These are phyloP conservation scores for Wakefieldia striispora DNA, from an alignment of 768 basidiomycete genomes.

Conservation along the genomic window DNA sequence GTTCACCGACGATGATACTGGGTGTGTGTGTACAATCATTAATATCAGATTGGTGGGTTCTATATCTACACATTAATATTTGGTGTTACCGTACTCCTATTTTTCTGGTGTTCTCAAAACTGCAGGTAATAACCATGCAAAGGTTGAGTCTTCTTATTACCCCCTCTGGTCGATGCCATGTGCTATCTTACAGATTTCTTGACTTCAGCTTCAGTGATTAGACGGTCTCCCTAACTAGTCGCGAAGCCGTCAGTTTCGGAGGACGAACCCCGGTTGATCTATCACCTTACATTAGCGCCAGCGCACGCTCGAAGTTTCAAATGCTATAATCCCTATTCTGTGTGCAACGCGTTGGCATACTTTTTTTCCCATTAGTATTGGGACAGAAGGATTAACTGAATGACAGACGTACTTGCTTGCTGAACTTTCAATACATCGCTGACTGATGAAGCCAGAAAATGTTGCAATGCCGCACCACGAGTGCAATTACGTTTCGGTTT, in stretches of 20 bases:
- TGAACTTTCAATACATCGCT: not conserved
- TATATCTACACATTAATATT: not conserved
- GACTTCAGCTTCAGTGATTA: not conserved
- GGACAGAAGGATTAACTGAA: too few relatives aligned
- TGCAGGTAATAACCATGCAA: constrained; percentile 1
- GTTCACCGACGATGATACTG: not conserved
- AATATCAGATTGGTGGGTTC: not conserved
- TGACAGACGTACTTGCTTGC: not conserved
- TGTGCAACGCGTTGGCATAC: not conserved
- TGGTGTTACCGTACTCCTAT: constrained; percentile 2
- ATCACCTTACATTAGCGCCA: not conserved
- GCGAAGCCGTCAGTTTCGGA: not conserved
- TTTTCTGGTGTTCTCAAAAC: not conserved
- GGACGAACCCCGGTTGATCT: not conserved
- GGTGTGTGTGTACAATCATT: not conserved
- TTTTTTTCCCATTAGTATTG: not conserved
- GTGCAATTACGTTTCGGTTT: too few relatives aligned
- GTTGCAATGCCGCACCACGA: too few relatives aligned
- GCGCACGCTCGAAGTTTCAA: not conserved
- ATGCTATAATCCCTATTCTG: not conserved
- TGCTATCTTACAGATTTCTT: not conserved
- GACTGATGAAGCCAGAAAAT: not conserved
- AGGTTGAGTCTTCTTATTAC: not conserved
- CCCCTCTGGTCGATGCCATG: constrained; percentile 3
- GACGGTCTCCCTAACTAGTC: not conserved